Conservation (phyloP, 495 filamentous ascomycete species). For the Parathielavia appendiculata region DNA sequence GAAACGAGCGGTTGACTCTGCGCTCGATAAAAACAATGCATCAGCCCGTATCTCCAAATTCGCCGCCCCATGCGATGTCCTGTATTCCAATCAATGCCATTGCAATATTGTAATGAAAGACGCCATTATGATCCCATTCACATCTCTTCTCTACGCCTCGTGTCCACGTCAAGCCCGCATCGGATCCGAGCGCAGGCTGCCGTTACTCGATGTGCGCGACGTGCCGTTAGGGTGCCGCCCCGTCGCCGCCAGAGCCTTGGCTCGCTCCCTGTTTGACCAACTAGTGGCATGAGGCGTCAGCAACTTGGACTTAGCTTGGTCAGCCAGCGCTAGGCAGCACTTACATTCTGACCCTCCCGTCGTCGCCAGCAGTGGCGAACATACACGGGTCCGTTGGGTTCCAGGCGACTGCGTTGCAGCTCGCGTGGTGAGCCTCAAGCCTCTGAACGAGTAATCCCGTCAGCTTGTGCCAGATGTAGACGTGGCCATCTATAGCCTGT, state of each 20-base stretch:
- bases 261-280: constrained; percentile 29
- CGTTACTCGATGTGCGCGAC: constrained; percentile 7
- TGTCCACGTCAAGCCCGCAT: neutral
- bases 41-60: constrained; percentile 16
- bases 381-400: constrained; percentile 75
- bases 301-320: neutral
- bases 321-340: constrained; percentile 18
- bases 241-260: neutral
- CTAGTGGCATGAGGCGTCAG: constrained; percentile 10
- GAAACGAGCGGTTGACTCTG: neutral
- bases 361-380: constrained; percentile 91
- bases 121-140: neutral
- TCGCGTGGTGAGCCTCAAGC: constrained; percentile 65
- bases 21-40: constrained; percentile 11
- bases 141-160: neutral
- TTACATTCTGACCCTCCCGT: constrained; percentile 81
- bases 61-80: constrained; percentile 22
- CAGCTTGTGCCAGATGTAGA: constrained; percentile 88
- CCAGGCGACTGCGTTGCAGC: constrained; percentile 91
- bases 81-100: constrained; percentile 12
- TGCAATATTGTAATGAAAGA: neutral
- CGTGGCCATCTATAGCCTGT: constrained; percentile 27
- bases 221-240: constrained; percentile 18
- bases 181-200: constrained; percentile 1
- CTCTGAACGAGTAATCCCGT: constrained; percentile 70